phyloP scores from a whole-genome alignment of 805 yeast genomes.

The Candida manassasensis region DNA sequence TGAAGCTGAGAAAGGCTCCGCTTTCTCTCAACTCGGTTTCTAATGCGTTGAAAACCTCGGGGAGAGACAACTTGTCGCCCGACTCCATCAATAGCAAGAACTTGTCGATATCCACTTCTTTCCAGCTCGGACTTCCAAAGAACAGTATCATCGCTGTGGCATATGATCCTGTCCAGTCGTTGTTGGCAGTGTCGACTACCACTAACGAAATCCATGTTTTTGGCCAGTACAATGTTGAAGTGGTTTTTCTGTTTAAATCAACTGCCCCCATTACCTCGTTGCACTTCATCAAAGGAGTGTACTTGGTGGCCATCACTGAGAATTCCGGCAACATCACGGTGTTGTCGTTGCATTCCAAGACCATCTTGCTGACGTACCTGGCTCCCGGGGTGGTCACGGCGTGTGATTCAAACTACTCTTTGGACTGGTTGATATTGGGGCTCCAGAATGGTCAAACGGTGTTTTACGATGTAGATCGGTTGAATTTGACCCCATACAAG shows the following conservation, averaged over 20 bases:
- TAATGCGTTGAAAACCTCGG: constrained; percentile 33
- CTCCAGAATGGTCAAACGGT: constrained; percentile 67
- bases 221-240: constrained; percentile 81
- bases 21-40: constrained; percentile 38
- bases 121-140: constrained; percentile 38
- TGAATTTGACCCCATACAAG: constrained; percentile 57
- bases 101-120: constrained; percentile 21
- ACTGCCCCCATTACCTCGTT: constrained; percentile 50
- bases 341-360: constrained; percentile 62
- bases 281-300: constrained; percentile 73
- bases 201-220: constrained; percentile 68
- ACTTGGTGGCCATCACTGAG: constrained; percentile 66
- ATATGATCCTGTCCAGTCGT: constrained; percentile 83
- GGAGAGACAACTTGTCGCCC: constrained; percentile 25
- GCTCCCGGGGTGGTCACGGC: constrained; percentile 66
- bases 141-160: constrained; percentile 68
- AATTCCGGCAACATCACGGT: constrained; percentile 57
- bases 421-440: constrained; percentile 86
- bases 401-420: constrained; percentile 74
- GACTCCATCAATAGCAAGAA: constrained; percentile 27
- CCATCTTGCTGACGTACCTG: constrained; percentile 53
- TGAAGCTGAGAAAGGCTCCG: constrained; percentile 39
- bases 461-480: constrained; percentile 79
- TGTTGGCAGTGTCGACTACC: constrained; percentile 76
- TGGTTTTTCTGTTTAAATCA: constrained; percentile 50